Conservation (phyloP, 371 early-diverging fungal genomes). For the Mucor sp. region DNA sequence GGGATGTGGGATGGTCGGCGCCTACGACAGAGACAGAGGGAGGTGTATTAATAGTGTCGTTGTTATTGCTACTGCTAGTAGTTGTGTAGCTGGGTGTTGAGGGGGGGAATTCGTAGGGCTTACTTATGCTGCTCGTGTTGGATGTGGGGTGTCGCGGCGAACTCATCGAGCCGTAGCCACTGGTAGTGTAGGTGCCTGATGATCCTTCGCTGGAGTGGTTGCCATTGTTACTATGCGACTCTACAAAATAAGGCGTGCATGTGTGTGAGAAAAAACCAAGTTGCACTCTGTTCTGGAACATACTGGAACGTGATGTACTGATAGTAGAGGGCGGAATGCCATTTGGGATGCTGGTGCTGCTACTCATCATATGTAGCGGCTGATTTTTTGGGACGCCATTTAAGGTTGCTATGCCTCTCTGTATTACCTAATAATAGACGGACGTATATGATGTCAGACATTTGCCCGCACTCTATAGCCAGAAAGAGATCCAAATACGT, state of each 20-base stretch:
- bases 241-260: not conserved
- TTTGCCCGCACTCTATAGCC: not conserved
- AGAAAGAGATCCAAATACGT: not conserved
- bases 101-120: not conserved
- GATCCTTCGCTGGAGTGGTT: conserved; percentile 18
- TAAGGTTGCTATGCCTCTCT: conserved; percentile 45
- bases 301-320: not conserved
- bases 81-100: not conserved
- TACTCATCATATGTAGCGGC: conserved; percentile 14
- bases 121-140: not conserved
- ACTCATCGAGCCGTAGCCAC: conserved; percentile 22
- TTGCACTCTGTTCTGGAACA: not conserved
- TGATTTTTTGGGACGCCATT: conserved; percentile 36
- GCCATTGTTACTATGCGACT: not conserved
- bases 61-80: not conserved
- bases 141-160: not conserved
- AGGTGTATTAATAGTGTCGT: not conserved
- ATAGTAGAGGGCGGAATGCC: not conserved
- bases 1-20: not conserved
- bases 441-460: not conserved
- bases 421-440: conserved; percentile 31
- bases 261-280: not conserved
- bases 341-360: not conserved
- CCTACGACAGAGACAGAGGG: not conserved
- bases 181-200: conserved; percentile 11